Evolutionary conservation across 768 basidiomycete genomes (phyloP).

Genomic region (Megacollybia marginata): DNA sequence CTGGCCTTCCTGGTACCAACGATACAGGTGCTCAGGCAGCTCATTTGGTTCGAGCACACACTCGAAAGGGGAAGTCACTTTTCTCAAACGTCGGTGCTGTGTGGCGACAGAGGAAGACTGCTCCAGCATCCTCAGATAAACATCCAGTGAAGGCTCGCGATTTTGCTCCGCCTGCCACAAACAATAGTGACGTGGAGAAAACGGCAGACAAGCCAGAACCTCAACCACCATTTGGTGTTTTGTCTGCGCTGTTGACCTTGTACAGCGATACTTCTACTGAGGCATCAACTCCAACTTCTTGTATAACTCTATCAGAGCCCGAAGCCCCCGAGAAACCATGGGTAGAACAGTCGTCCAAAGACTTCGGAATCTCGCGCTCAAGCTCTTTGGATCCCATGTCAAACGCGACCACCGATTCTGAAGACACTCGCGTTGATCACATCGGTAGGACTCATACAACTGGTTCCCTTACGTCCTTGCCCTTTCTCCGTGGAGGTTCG

Average conservation of each 20-base stretch:
- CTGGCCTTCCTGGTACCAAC: constrained; percentile 42
- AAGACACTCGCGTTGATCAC: not conserved
- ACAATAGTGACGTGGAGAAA: constrained; percentile 12
- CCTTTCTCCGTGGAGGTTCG: not conserved
- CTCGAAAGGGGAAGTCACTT: constrained; percentile 18
- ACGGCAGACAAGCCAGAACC: constrained; percentile 6
- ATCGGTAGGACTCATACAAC: not conserved
- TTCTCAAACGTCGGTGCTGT: not conserved
- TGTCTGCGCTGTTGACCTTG: constrained; percentile 58
- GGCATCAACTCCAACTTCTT: constrained; percentile 12
- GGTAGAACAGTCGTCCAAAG: not conserved
- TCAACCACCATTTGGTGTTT: constrained; percentile 38
- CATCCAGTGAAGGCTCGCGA: constrained; percentile 8
- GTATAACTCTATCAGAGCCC: not conserved
- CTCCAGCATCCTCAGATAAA: constrained; percentile 9
- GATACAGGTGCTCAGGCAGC: constrained; percentile 29
- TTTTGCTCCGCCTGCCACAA: constrained; percentile 13
- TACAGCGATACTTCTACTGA: constrained; percentile 34
- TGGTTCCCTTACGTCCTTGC: not conserved
- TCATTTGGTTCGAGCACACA: constrained; percentile 38
- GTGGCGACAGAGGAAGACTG: constrained; percentile 1
- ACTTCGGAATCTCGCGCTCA: not conserved
- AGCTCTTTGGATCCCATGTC: not conserved
- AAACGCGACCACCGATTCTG: not conserved
- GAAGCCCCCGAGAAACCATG: not conserved